phyloP scores from a whole-genome alignment of 257 asterid species.

The Verbascum thapsus region DNA sequence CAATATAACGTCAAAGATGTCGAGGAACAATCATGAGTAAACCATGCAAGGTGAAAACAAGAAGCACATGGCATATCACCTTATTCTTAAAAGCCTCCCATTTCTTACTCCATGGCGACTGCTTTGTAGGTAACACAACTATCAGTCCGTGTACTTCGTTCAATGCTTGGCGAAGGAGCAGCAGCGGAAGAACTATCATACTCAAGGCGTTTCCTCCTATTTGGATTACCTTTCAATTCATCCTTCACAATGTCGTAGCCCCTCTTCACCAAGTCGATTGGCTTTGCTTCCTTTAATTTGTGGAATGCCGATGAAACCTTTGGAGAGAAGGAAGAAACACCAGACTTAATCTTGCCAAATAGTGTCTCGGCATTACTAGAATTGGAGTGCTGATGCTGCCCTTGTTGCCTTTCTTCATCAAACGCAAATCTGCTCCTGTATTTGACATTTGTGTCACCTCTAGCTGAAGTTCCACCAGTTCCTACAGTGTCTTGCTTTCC shows the following conservation, averaged over 20 bases:
- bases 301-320: slow-evolving; percentile 66
- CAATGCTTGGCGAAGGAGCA: slow-evolving; percentile 51
- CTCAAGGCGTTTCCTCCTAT: slow-evolving; percentile 79
- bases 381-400: slow-evolving; percentile 62
- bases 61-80: slow-evolving; percentile 42
- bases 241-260: slow-evolving; percentile 73
- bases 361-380: slow-evolving; percentile 54
- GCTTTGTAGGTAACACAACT: slow-evolving; percentile 68
- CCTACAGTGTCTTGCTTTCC: slow-evolving; percentile 70
- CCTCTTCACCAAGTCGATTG: slow-evolving; percentile 78
- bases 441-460: slow-evolving; percentile 34
- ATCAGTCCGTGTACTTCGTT: slow-evolving; percentile 79
- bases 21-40: too few relatives aligned
- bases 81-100: slow-evolving; percentile 80
- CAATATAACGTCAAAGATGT: not conserved
- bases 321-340: slow-evolving; percentile 57
- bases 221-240: slow-evolving; percentile 80
- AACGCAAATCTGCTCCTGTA: slow-evolving; percentile 43
- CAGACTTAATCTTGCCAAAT: slow-evolving; percentile 65
- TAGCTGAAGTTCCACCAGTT: slow-evolving; percentile 40
- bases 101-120: slow-evolving; percentile 79
- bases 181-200: slow-evolving; percentile 50
- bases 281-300: slow-evolving; percentile 80
- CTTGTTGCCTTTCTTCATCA: slow-evolving; percentile 62
- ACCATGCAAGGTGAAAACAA: not conserved